Base-by-base conservation (phyloP, 148 eudicot genomes). In the Vaccinium vitisidaea region DNA sequence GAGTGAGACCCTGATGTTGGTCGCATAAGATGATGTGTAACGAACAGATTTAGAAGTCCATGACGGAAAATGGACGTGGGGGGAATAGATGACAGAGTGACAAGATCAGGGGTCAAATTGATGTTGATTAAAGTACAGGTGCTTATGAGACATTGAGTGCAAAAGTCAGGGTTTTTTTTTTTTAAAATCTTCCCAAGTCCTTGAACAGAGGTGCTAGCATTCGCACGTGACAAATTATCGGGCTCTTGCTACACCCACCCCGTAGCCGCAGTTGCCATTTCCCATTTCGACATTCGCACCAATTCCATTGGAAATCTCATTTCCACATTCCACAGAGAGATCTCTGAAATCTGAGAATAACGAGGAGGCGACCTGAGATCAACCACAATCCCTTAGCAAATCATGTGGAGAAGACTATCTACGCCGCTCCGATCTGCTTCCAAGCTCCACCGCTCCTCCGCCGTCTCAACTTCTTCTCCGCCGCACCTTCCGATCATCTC, bases 361-460 rank as follows among this genome's bases (percentile, higher is more conserved):
- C 19, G 32, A 50, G 46, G 81, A 84, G 82, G 90, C 77, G 87
- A 90, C 91, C 91, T 83, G 76, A 83, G 80, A 88, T 79, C 88
- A 36, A 13, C 21, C 61, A 46, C 18, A 19, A 81, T 69, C 75
- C 83, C 86, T 78, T 78, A 84, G 71, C 7, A 77, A 84, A 86
- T 84, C 92, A 90, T 93, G 98, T 93, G 90, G 89, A 82, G 94
- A 84, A 83, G 94, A 81, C 88, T 87, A 55, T 85, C 87, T 53
- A 77, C 90, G 67, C 88, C 89, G 14, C 90, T 92, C 80, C 91
- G 89, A 71, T 87, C 93, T 4, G 49, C 61, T 32, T 43, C 88
- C 14, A 70, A 70, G n/a, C 4, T 86, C 48, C 61, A 58, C 27
- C 88, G 86, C 36, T 83, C 84, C 67, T 65, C 79, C 54, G 65